phyloP scores from a whole-genome alignment of 441 rosid species.

The Adansonia rubrostipa region DNA sequence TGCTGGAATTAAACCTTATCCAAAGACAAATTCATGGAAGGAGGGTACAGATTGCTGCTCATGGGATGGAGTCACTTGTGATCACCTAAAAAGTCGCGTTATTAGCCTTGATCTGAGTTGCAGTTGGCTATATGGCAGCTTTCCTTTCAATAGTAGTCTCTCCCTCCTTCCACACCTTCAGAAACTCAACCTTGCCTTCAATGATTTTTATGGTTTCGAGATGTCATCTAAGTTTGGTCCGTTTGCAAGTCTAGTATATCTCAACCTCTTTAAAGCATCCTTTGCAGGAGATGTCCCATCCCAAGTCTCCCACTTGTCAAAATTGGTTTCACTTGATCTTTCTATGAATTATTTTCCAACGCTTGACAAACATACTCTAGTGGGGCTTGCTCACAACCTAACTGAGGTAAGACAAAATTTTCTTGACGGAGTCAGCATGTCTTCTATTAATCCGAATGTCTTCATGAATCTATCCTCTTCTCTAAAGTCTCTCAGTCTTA shows the following conservation, averaged over 20 bases:
- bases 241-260: neutral
- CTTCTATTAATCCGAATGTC: neutral
- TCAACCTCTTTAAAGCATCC: neutral
- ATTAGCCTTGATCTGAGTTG: too few relatives aligned
- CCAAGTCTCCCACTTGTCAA: conserved; percentile 15
- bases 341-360: neutral
- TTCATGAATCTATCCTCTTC: conserved; percentile 20
- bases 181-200: neutral
- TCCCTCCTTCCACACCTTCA: neutral
- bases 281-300: neutral
- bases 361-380: too few relatives aligned
- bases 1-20: neutral
- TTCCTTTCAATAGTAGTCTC: neutral
- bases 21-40: too few relatives aligned
- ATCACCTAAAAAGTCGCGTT: too few relatives aligned
- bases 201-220: neutral
- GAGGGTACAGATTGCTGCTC: too few relatives aligned
- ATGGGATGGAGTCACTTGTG: too few relatives aligned
- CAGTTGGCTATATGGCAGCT: too few relatives aligned
- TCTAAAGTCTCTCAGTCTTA: conserved; percentile 1
- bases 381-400: neutral
- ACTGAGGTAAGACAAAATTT: neutral
- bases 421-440: conserved; percentile 7
- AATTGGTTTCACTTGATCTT: conserved; percentile 2
- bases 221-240: neutral